These are phyloP conservation scores for Chamaecrista fasciculata DNA, from an alignment of 306 rosid genomes.

Conservation along the genomic window DNA sequence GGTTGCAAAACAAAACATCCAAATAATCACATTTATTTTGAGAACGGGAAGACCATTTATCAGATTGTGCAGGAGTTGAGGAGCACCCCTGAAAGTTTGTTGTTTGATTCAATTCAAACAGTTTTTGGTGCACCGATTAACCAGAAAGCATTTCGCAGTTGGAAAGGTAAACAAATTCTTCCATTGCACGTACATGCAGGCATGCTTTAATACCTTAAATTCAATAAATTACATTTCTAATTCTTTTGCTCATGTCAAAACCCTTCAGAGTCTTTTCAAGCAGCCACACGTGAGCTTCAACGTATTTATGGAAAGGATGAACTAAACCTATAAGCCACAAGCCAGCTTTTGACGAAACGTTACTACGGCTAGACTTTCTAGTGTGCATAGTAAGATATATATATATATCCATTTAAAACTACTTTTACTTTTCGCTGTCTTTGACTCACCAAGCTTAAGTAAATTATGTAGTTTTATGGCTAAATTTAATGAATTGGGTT, in stretches of 20 bases:
- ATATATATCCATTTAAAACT: no score
- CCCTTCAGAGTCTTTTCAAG: slow-evolving; percentile 4
- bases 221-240: not conserved
- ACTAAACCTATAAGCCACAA: not conserved
- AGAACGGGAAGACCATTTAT: slow-evolving; percentile 32
- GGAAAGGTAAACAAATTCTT: slow-evolving; percentile 8
- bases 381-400: not conserved
- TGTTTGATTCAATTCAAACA: slow-evolving; percentile 14
- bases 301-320: slow-evolving; percentile 3
- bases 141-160: slow-evolving; percentile 1
- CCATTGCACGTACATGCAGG: not conserved
- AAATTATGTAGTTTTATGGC: not conserved
- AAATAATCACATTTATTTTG: slow-evolving; percentile 67
- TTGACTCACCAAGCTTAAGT: not conserved
- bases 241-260: not conserved
- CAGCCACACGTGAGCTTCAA: slow-evolving; percentile 3
- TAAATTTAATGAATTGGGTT: no score
- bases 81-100: slow-evolving; percentile 46
- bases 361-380: not conserved
- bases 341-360: not conserved
- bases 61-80: slow-evolving; percentile 68
- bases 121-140: slow-evolving; percentile 6
- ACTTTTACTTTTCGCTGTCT: not conserved
- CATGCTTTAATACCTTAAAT: no score
- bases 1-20: slow-evolving; percentile 72